Conservation (phyloP, 208 protist genomes). For the Acanthamoeba royreba region DNA sequence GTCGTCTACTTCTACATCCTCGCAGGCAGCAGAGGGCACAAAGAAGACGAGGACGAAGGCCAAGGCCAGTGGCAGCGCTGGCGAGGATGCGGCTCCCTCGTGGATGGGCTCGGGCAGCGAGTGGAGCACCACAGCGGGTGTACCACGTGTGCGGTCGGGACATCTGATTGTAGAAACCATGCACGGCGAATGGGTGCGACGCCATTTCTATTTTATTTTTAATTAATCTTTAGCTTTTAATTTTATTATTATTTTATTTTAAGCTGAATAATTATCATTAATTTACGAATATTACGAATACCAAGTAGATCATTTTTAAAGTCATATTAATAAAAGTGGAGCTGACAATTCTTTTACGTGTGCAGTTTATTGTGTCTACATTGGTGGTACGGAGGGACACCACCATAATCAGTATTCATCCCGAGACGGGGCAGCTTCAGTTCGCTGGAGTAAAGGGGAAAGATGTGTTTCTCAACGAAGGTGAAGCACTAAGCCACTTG, state of each 20-base stretch:
- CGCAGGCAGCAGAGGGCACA: neutral
- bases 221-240: neutral
- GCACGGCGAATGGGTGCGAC: neutral
- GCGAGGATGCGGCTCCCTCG: neutral
- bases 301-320: neutral
- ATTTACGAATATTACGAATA: no score
- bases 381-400: conserved; percentile 70
- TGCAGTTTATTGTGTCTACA: conserved; percentile 77
- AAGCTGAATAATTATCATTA: no score
- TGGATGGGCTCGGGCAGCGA: neutral
- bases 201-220: neutral
- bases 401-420: conserved; percentile 75
- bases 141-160: neutral
- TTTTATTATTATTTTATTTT: neutral
- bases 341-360: no score
- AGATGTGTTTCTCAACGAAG: conserved; percentile 63
- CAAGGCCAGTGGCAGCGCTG: neutral
- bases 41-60: neutral
- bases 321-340: neutral
- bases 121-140: neutral
- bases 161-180: neutral
- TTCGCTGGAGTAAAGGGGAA: conserved; percentile 51
- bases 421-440: conserved; percentile 56
- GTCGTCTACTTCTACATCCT: neutral
- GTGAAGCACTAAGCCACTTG: conserved; percentile 39